Base-by-base conservation (phyloP, 1,284 basidiomycete genomes). In the Cerioporus squamosus region DNA sequence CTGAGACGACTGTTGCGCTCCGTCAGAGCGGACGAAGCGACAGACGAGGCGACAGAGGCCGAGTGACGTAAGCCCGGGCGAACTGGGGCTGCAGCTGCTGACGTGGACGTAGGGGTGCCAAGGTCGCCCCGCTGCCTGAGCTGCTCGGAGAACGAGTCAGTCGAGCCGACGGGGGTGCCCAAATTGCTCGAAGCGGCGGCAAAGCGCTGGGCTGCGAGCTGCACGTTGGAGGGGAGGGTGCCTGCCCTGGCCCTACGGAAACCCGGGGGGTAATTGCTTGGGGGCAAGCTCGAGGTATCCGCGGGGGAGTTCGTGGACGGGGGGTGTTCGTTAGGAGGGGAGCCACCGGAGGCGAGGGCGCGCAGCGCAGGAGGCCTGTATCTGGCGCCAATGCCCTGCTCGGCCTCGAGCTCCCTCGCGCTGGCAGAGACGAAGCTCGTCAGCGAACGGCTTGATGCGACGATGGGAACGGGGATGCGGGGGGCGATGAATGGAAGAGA, bases 161-260 rank as follows among this genome's bases (percentile, higher is more conserved):
- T 83, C 52, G 86, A 85, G 36, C 81, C 78, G 42, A 84, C 73
- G 56, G 81, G 77, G 64, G 76, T 82, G 55, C 79, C 75, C 61
- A 87, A 73, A 40, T 79, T 82, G 74, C 73, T 85, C 49, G 86
- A 84, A 51, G 87, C 81, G 23, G 87, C 88, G 38, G 88, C 90
- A 72, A 86, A 91, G 62, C 88, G 86, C 74, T 93, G 90, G 49
- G 91, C 90, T 57, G 90, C 91, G 66, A 93, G 87, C 72, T 91
- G 90, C 55, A 93, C 89, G 72, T 93, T 93, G 68, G 91, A 93
- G 77, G 91, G 91, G 70, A 93, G 83, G 81, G 91, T 93, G 65
- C 91, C 91, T 67, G 91, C 91, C 86, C 91, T 90, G 70, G 91
- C 90, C 81, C 91, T 88, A 79, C 89, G 87, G 72, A 91, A 93